A percentile compares a stretch with the other conserved stretches of the same genome.
Conservation (phyloP, 1,139 yeast species). For the Zygosaccharomyces pseudobailii region DNA sequence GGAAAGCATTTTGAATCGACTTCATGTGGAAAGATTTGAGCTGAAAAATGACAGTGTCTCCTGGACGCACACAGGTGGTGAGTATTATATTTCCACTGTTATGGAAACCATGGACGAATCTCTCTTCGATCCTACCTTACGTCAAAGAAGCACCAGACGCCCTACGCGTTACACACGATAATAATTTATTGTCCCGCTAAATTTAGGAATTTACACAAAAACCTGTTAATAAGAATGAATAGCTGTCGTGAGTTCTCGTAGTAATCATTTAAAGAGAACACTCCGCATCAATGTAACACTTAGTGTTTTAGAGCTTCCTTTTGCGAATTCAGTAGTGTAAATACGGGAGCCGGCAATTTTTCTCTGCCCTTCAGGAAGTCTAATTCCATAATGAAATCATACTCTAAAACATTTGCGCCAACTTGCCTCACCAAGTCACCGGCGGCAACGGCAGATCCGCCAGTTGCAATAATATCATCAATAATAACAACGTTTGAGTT, state of each 20-base stretch:
- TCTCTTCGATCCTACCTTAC: conserved; percentile 32
- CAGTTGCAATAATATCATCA: conserved; percentile 96
- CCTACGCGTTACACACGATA: conserved; percentile 27
- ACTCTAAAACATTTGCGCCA: conserved; percentile 72
- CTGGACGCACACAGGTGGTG: conserved; percentile 81
- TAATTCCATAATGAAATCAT: conserved; percentile 85
- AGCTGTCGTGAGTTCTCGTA: background rate
- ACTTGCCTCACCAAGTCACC: conserved; percentile 70
- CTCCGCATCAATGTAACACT: background rate
- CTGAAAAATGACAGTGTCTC: conserved; percentile 74
- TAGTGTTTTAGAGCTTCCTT: conserved; percentile 40
- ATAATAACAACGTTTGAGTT: conserved; percentile 82
- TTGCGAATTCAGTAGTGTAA: conserved; percentile 84
- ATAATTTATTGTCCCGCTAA: background rate
- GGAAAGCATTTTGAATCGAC: conserved; percentile 59
- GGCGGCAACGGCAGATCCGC: conserved; percentile 94
- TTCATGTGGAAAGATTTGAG: conserved; percentile 58
- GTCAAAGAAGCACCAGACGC: conserved; percentile 23
- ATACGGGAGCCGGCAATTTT: conserved; percentile 76
- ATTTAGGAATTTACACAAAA: background rate
- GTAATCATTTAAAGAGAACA: background rate
- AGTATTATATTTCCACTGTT: conserved; percentile 73
- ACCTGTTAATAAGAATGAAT: background rate
- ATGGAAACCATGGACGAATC: conserved; percentile 42
- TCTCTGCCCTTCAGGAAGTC: conserved; percentile 94